Evolutionary conservation across 768 basidiomycete species (phyloP), one percentile per base, ranked within the genome.

Genomic region (Lactifluus rugatus): DNA sequence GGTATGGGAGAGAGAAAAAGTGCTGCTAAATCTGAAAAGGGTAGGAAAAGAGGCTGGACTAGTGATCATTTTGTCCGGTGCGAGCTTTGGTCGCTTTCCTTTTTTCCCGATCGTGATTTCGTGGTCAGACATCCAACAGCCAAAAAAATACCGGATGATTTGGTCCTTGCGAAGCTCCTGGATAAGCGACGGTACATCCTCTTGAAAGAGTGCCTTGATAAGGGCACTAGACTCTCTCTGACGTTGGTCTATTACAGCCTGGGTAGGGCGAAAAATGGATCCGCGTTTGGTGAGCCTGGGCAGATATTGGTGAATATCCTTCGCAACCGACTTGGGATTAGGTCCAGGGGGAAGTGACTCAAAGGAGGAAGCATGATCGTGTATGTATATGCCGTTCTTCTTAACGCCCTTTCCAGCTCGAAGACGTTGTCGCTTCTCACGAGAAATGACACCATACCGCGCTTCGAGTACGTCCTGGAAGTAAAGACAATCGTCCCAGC

Each of bases 281-380:
- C 80, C 84, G 66, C 84, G 87, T 70, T 84, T 87, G 2, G 81
- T 79, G 41, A 92, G 75, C 54, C 75, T 75, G 19, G 89, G 89
- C 2, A 92, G 67, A 64, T 81, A 70, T 5, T 78, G 64, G 65
- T 89, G 87, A 42, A 90, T 77, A 58, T 87, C 80, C 51, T 75
- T 78, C n/a, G 82, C 81, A 44, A 91, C 78, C 14, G 83, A 82
- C 48, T 78, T 80, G 5, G 87, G 87, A 64, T 88, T 78, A n/a
- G 89, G 89, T 8, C 88, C 89, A 7, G 86, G 85, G 13, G 89
- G 89, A 19, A 92, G 76, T 1, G 88, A 90, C 52, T 91, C 89
- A 75, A 85, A 92, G 14, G 89, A 91, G 1, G 89, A 83, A 2
- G 89, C 89, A 56, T 77, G 75, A 66, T 89, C 84, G 58, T 82